Evolutionary conservation across 495 filamentous ascomycete genomes (phyloP).

Genomic region (Annulohypoxylon maeteangense): DNA sequence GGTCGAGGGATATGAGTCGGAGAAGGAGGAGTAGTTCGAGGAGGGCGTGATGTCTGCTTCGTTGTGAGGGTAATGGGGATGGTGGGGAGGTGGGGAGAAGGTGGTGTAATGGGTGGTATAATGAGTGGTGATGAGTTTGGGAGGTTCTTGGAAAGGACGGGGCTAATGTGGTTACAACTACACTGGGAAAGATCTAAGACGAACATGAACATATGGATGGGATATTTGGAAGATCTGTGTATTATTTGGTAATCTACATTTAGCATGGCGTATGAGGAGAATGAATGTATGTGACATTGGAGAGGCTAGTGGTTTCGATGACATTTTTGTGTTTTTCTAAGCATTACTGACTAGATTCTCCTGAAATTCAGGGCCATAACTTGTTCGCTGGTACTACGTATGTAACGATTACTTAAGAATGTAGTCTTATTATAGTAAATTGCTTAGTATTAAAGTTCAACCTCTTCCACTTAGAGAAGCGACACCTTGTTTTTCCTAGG

Average conservation of each 20-base stretch:
- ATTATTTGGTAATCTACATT: neutral
- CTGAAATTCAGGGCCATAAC: neutral
- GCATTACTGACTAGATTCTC: neutral
- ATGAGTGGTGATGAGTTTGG: neutral
- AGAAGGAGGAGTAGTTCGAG: conserved; percentile 41
- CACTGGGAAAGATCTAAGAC: conserved; percentile 2
- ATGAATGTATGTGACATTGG: conserved; percentile 4
- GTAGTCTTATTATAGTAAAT: neutral
- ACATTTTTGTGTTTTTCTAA: neutral
- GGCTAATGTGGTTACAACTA: neutral
- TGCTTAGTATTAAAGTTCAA: neutral
- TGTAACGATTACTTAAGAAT: neutral
- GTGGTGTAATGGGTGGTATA: neutral
- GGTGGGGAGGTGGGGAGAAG: neutral
- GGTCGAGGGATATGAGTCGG: conserved; percentile 48
- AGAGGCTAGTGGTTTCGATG: neutral
- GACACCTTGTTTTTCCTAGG: neutral
- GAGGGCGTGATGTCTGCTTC: conserved; percentile 18
- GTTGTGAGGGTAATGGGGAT: neutral
- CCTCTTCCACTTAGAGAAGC: neutral
- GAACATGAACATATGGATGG: conserved; percentile 7
- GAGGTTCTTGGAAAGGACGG: neutral
- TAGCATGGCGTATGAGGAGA: conserved; percentile 30
- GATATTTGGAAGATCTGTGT: conserved; percentile 6
- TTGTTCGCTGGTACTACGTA: neutral